These are phyloP conservation scores for Dendryphion nanum DNA, from an alignment of 2,329 filamentous ascomycete genomes.

Conservation along the genomic window DNA sequence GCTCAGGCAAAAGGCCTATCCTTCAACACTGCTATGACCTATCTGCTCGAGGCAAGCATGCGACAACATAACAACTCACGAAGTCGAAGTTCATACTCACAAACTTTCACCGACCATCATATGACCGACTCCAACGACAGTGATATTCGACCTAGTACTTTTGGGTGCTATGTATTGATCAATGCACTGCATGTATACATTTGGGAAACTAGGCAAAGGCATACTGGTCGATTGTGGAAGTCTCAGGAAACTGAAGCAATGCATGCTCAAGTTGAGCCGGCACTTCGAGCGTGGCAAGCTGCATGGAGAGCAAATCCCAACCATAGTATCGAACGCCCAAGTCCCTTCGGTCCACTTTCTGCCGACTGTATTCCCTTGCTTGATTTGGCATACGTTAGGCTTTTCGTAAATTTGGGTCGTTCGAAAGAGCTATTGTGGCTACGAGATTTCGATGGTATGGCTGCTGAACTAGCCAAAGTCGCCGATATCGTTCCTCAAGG, in stretches of 20 bases:
- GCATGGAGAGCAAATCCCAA: conserved; percentile 86
- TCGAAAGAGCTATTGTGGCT: conserved; percentile 95
- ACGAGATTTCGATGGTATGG: conserved; percentile 88
- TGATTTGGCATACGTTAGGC: conserved; percentile 85
- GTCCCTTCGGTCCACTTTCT: conserved; percentile 81
- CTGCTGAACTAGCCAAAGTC: conserved; percentile 78
- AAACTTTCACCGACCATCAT: conserved; percentile 49
- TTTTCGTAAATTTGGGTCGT: conserved; percentile 90
- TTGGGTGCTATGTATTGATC: conserved; percentile 87
- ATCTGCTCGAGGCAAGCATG: conserved; percentile 76
- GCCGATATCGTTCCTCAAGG: conserved; percentile 72
- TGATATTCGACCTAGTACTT: conserved; percentile 79
- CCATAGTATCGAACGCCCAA: conserved; percentile 80
- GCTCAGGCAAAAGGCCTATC: conserved; percentile 70
- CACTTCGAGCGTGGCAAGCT: conserved; percentile 88
- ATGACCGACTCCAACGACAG: conserved; percentile 54
- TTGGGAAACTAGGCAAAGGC: conserved; percentile 91
- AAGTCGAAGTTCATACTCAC: conserved; percentile 39
- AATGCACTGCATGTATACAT: conserved; percentile 97
- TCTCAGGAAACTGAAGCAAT: conserved; percentile 91
- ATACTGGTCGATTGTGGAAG: conserved; percentile 86
- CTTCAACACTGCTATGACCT: conserved; percentile 79
- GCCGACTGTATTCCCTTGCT: conserved; percentile 88
- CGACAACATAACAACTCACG: conserved; percentile 49
- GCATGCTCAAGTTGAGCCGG: conserved; percentile 92